Evolutionary conservation across 1,284 basidiomycete species (phyloP), one percentile per base, ranked within the genome.

Genomic region (Ceratobasidium sp.): DNA sequence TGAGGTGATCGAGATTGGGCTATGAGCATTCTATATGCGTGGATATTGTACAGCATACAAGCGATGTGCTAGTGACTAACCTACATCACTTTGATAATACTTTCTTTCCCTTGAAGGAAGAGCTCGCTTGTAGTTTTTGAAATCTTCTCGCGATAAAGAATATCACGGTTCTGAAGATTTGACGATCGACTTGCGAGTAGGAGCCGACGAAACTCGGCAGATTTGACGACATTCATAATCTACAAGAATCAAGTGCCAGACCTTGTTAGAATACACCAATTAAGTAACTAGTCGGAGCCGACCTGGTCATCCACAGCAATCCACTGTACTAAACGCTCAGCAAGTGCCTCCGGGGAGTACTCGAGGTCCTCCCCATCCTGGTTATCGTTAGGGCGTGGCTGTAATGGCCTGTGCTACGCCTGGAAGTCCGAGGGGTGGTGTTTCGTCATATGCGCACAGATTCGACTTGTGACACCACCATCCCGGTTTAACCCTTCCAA

Each of bases 1-100:
- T 12, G 70, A 55, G 1, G 77, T 78, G 52, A 75, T 33, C n/a
- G 77, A 78, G 48, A 78, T 64, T 14, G 35, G 57, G n/a, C 77
- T 71, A 55, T 20, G 57, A 41, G 77, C 27, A 30, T 30, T 30
- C 27, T 30, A 30, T 30, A 30, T 30, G 27, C 27, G 27, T 30
- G 27, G 27, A 30, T 30, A 30, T 30, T 30, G 27, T 30, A 30
- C 27, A 30, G 27, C 27, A 30, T 30, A 30, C 27, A 30, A 30
- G 27, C 27, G 27, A 30, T 30, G 27, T 30, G 27, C 27, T 30
- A 30, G n/a, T 7, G n/a, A 20, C 6, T 65, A 35, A 65, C 74
- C 12, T 48, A 76, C 74, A n/a, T 67, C 27, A 30, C 27, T 30
- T 30, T 30, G 27, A 30, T 30, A 30, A 30, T 30, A 30, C 27